Evolutionary conservation across 306 rosid species (phyloP).

Genomic region (Prunus dulcis): DNA sequence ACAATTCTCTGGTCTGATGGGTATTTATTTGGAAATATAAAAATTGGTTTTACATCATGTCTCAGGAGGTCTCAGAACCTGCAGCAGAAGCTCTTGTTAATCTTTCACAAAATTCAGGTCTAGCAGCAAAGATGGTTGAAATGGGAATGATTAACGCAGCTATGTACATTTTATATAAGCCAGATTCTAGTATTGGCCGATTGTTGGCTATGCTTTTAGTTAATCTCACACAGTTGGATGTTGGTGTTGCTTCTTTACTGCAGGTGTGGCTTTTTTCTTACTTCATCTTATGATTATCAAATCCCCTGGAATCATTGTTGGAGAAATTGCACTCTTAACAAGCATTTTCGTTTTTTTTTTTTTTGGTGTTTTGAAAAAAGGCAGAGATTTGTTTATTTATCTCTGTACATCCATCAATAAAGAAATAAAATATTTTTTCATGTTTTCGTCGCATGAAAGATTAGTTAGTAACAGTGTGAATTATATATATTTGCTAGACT

Average conservation of each 20-base stretch:
- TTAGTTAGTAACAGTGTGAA: slow-evolving; percentile 5
- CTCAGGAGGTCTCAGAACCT: slow-evolving; percentile 84
- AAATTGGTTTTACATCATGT: slow-evolving; percentile 15
- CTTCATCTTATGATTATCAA: neutral
- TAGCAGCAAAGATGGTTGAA: slow-evolving; percentile 64
- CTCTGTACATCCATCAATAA: neutral
- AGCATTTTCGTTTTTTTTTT: neutral
- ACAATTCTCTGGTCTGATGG: neutral
- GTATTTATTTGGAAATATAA: neutral
- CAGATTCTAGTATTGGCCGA: slow-evolving; percentile 46
- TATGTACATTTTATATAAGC: slow-evolving; percentile 71
- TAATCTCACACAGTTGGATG: slow-evolving; percentile 77
- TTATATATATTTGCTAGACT: slow-evolving; percentile 40
- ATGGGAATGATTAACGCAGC: slow-evolving; percentile 50
- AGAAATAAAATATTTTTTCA: neutral
- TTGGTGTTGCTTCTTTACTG: slow-evolving; percentile 62
- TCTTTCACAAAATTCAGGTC: slow-evolving; percentile 65
- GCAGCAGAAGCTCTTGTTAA: slow-evolving; percentile 87
- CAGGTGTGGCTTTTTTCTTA: slow-evolving; percentile 53
- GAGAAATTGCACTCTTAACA: neutral
- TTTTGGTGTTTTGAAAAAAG: neutral
- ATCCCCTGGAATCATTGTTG: neutral
- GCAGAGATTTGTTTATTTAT: neutral
- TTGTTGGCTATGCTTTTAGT: slow-evolving; percentile 92
- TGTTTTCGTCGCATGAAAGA: neutral